phyloP scores from a whole-genome alignment of 352 stramenopile genomes.

The Phytophthora podocarpi region DNA sequence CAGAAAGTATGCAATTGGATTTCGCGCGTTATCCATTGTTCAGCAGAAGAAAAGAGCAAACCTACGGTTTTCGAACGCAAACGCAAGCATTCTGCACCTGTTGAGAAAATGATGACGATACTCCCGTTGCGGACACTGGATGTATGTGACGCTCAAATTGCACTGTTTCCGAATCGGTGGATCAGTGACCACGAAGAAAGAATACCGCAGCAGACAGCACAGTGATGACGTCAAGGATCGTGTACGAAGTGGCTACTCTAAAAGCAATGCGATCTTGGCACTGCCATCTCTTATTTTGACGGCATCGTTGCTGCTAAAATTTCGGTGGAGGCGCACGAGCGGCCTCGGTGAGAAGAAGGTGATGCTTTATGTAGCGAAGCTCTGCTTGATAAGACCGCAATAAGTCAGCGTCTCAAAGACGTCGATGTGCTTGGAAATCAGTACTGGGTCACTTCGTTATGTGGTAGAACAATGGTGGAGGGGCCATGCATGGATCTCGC shows the following conservation, averaged over 20 bases:
- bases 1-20: background rate
- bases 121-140: background rate
- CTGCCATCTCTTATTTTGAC: background rate
- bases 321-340: background rate
- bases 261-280: no score
- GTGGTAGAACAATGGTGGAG: conserved; percentile 1
- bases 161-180: no score
- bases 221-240: background rate
- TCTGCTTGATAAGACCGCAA: background rate
- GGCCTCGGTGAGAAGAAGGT: background rate
- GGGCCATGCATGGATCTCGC: background rate
- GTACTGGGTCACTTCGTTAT: conserved; percentile 3
- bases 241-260: background rate
- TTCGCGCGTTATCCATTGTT: background rate
- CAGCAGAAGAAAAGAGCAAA: background rate
- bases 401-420: background rate
- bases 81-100: background rate
- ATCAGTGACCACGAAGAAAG: conserved; percentile 5
- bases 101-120: background rate
- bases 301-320: background rate
- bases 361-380: background rate
- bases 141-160: background rate
- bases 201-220: background rate
- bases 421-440: conserved; percentile 6
- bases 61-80: background rate